Base-by-base conservation (phyloP, 805 yeast genomes). In the Suhomyces xylopsoci region DNA sequence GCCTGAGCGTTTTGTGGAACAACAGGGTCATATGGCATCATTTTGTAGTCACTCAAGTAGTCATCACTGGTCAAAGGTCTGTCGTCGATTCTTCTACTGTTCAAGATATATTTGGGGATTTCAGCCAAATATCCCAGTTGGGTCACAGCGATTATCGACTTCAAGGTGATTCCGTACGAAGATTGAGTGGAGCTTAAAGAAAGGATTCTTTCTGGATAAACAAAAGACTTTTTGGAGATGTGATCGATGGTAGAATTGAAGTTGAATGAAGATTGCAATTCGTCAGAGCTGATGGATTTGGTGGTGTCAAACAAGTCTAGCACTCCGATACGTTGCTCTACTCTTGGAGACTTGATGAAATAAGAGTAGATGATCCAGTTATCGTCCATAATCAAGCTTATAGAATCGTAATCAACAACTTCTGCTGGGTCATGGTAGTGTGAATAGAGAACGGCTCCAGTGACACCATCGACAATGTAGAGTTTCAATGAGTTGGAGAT, bases 291-390 rank as follows among this genome's bases (percentile, higher is more conserved):
- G 63, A 64, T 87, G 79, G 20, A 88, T 55, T 55, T 51, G 46
- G 49, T 62, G 1, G 90, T 84, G 61, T 90, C 96, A 67, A 83
- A 94, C 40, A 94, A 67, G 65, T 94, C 97, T 60, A 90, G 73
- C 3, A 88, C 90, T 14, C 79, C 82, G 12, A 94, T 62, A 59
- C 85, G 80, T 54, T 74, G 79, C 53, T 74, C 78, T 48, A 81
- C 79, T 19, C 74, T 65, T 9, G 85, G 85, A 2, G 65, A 64
- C 1, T 63, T 62, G 51, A 84, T 78, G 62, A 78, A 81, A 60
- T 82, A 85, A 0, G 92, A 74, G 62, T 88, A 86, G 9, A 89
- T 77, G 15, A 90, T 73, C 88, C 94, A 93, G 68, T 92, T 83
- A 64, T 93, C 98, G 47, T 90, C 94, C 66, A 83, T 80, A 0